Conservation (phyloP, 495 filamentous ascomycete species). For the Neurospora sp. region DNA sequence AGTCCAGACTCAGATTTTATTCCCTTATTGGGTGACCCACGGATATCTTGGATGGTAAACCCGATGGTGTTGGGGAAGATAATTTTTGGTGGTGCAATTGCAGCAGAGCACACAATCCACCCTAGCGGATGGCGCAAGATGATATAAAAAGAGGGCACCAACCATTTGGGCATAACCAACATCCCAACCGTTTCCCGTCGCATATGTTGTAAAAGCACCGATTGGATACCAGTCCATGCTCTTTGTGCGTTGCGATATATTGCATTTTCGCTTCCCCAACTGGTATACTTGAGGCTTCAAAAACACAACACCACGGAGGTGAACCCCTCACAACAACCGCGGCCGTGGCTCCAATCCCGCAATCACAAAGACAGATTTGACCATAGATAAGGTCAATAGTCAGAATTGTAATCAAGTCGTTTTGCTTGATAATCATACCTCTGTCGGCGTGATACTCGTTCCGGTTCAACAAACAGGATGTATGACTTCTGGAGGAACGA, state of each 20-base stretch:
- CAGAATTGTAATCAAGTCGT: background rate
- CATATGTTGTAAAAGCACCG: background rate
- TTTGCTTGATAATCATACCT: constrained; percentile 4
- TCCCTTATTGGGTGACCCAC: background rate
- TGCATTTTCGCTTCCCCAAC: background rate
- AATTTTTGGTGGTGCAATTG: background rate
- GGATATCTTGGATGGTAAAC: background rate
- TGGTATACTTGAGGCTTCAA: background rate
- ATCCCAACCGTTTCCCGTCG: background rate
- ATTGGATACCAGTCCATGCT: background rate
- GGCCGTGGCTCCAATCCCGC: background rate
- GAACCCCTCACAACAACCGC: background rate
- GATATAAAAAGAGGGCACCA: background rate
- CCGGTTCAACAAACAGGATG: background rate
- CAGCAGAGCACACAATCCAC: background rate
- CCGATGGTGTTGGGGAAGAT: background rate
- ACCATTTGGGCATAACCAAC: background rate
- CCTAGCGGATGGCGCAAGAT: background rate
- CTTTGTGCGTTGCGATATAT: background rate
- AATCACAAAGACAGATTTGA: background rate
- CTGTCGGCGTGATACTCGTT: background rate
- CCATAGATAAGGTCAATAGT: background rate
- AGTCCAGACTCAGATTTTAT: background rate
- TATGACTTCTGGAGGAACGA: background rate
- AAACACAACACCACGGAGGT: background rate